Evolutionary conservation across 2,329 filamentous ascomycete species (phyloP).

Genomic region (Plectosphaerella cucumerina): DNA sequence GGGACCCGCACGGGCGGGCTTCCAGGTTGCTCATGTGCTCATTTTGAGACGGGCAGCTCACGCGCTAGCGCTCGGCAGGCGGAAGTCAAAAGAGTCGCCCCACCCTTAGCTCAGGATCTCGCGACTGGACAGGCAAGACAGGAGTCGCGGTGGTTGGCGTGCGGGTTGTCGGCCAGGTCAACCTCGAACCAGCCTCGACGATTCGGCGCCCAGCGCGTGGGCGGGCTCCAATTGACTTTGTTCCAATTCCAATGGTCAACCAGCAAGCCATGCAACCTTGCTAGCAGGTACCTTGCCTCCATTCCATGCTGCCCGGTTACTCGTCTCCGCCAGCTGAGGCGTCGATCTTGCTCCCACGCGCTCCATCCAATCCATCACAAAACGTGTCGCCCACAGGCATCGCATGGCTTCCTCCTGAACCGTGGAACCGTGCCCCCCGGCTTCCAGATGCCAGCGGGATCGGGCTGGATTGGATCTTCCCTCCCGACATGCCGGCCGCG

Average conservation of each 20-base stretch:
- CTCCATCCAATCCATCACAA: no score
- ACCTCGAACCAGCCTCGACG: background rate
- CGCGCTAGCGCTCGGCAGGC: constrained; percentile 35
- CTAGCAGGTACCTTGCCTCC: no score
- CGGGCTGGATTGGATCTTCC: no score
- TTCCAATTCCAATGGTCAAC: background rate
- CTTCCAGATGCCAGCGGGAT: no score
- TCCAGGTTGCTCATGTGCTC: constrained; percentile 38
- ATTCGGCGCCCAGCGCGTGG: background rate
- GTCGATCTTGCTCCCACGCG: no score
- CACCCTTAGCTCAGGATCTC: background rate
- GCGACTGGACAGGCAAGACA: background rate
- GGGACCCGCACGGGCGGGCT: constrained; percentile 35
- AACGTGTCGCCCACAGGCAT: no score
- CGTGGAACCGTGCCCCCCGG: no score
- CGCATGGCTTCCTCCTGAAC: no score
- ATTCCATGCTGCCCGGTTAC: no score
- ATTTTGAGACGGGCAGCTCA: constrained; percentile 33
- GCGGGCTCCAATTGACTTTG: background rate
- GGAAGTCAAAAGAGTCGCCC: constrained; percentile 20
- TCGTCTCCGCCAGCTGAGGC: no score
- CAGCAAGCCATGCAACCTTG: no score
- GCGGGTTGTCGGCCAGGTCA: background rate
- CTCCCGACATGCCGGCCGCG: no score
- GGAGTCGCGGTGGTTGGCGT: background rate